Percentiles rank a stretch among this genome's conserved stretches.
Conservation (phyloP, 805 yeast species). For the Myxozyma neglecta region DNA sequence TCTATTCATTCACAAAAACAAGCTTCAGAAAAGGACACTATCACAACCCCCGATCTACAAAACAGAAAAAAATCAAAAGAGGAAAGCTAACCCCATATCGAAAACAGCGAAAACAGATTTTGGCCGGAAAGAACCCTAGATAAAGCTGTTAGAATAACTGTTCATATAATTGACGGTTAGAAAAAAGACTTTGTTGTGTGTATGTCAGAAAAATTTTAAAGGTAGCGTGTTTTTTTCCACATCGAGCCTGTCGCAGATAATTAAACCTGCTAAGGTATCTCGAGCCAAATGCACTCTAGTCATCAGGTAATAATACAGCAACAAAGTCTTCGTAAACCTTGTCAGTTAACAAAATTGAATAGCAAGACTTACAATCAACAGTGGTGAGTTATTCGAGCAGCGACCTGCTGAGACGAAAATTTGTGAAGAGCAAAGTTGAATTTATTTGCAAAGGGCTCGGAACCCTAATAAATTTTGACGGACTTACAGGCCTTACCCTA, state of each 20-base stretch:
- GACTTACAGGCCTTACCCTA: too few relatives aligned
- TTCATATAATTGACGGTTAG: neutral
- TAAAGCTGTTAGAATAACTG: neutral
- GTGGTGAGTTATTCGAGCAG: too few relatives aligned
- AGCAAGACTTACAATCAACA: too few relatives aligned
- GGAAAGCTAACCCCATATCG: slow-evolving; percentile 7
- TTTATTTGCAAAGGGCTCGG: too few relatives aligned
- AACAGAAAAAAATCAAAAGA: neutral
- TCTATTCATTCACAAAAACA: slow-evolving; percentile 7
- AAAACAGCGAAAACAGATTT: neutral
- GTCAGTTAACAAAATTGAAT: too few relatives aligned
- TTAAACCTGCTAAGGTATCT: slow-evolving; percentile 50
- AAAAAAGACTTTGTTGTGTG: neutral
- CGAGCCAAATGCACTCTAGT: slow-evolving; percentile 98
- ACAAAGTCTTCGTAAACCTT: neutral
- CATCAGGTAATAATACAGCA: slow-evolving; percentile 53
- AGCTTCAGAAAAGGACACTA: neutral
- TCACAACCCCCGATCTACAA: slow-evolving; percentile 11
- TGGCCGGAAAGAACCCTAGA: neutral
- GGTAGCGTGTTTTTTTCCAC: slow-evolving; percentile 98
- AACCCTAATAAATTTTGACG: too few relatives aligned
- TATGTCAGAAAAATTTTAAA: slow-evolving; percentile 47
- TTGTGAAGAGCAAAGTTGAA: too few relatives aligned
- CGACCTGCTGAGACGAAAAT: too few relatives aligned
- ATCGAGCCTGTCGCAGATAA: slow-evolving; percentile 54